phyloP scores from a whole-genome alignment of 2,329 filamentous ascomycete genomes.

The Metarhizium humberi region DNA sequence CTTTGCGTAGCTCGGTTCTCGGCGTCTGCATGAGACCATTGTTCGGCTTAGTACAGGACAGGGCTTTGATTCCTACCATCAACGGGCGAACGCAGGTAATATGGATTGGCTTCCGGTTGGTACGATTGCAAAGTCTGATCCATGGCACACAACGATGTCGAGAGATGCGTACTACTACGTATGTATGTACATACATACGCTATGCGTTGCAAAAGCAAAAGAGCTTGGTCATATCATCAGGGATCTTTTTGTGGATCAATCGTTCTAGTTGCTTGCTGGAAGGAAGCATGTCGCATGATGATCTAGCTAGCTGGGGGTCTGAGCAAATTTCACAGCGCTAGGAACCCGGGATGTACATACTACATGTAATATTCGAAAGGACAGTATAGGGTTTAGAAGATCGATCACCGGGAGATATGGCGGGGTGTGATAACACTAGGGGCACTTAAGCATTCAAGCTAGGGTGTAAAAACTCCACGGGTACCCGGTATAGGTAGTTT shows the following conservation, averaged over 20 bases:
- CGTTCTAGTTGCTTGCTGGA: too few relatives aligned
- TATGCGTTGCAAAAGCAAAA: neutral
- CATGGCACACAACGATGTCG: neutral
- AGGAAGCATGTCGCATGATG: too few relatives aligned
- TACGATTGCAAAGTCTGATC: neutral
- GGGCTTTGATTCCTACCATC: neutral
- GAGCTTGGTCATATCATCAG: neutral
- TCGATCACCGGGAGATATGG: neutral
- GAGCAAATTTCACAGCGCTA: too few relatives aligned
- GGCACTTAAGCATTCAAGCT: too few relatives aligned
- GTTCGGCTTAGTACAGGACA: too few relatives aligned
- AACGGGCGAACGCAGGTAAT: neutral
- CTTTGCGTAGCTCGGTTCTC: neutral
- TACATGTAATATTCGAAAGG: neutral
- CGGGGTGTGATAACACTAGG: too few relatives aligned
- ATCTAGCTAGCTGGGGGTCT: too few relatives aligned
- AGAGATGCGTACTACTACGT: neutral
- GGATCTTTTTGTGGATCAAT: neutral
- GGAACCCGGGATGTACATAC: too few relatives aligned
- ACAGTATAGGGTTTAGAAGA: neutral
- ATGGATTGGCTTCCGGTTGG: neutral
- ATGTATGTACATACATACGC: neutral
- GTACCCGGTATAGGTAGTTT: too few relatives aligned
- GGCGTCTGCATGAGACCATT: neutral
- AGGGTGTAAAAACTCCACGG: too few relatives aligned